Evolutionary conservation across 2,329 filamentous ascomycete genomes (phyloP).

Genomic region (Aspergillus novoparasiticus): DNA sequence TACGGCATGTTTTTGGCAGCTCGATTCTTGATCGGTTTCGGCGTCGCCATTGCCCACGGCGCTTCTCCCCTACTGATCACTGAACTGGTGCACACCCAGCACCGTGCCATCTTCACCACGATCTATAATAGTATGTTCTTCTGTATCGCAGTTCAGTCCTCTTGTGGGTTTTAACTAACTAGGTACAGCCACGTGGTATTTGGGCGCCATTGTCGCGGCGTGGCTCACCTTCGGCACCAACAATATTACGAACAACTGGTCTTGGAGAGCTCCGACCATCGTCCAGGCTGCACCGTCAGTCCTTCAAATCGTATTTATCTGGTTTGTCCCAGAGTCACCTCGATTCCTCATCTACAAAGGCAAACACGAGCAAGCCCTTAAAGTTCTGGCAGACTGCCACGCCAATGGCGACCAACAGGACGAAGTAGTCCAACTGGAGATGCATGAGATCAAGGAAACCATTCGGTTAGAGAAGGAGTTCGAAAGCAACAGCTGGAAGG

Average conservation of each 20-base stretch:
- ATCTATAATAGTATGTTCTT: slow-evolving; percentile 25
- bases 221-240: slow-evolving; percentile 47
- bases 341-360: slow-evolving; percentile 48
- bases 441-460: slow-evolving; percentile 47
- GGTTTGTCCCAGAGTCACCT: slow-evolving; percentile 68
- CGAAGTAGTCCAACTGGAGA: slow-evolving; percentile 27
- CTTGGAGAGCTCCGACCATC: slow-evolving; percentile 49
- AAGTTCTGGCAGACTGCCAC: slow-evolving; percentile 40
- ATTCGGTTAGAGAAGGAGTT: slow-evolving; percentile 50
- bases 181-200: slow-evolving; percentile 47
- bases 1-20: slow-evolving; percentile 33
- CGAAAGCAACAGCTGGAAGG: slow-evolving; percentile 47
- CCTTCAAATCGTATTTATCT: slow-evolving; percentile 56
- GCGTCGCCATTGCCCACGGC: slow-evolving; percentile 30
- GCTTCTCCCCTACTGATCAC: slow-evolving; percentile 30
- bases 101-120: slow-evolving; percentile 30
- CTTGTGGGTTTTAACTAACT: background rate
- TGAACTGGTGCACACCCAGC: slow-evolving; percentile 33
- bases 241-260: slow-evolving; percentile 43
- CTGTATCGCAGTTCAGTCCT: background rate
- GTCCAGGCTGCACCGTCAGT: slow-evolving; percentile 66
- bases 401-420: slow-evolving; percentile 44
- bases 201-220: slow-evolving; percentile 49
- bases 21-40: slow-evolving; percentile 33
- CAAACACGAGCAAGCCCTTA: slow-evolving; percentile 30